These are phyloP conservation scores for Urochloa ruziziensis DNA, from an alignment of 176 grass and related monocot species.

Conservation along the genomic window DNA sequence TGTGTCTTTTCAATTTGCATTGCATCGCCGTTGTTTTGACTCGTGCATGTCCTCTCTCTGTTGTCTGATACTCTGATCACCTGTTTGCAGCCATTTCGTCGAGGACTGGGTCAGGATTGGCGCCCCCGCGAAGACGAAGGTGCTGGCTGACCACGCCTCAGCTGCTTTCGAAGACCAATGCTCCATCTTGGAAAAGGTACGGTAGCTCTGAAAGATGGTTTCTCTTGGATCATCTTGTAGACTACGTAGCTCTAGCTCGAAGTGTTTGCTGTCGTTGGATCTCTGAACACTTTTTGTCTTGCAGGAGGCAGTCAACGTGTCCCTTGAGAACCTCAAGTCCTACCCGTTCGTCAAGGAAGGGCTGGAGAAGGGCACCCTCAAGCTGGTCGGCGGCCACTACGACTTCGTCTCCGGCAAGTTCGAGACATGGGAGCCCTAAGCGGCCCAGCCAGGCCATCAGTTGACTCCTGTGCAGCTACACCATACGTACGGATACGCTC, in stretches of 20 bases:
- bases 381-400: conserved; percentile 69
- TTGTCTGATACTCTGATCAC: too few relatives aligned
- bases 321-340: conserved; percentile 61
- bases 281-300: neutral
- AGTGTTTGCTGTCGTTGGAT: neutral
- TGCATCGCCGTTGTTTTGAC: too few relatives aligned
- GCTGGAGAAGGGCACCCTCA: conserved; percentile 52
- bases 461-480: neutral
- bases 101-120: conserved; percentile 95
- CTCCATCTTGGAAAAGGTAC: conserved; percentile 70
- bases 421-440: conserved; percentile 52
- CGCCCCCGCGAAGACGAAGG: conserved; percentile 62
- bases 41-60: neutral
- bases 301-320: conserved; percentile 72
- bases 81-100: conserved; percentile 61
- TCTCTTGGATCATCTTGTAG: neutral
- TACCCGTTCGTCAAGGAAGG: conserved; percentile 86
- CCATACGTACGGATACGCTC: neutral
- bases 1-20: too few relatives aligned
- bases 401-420: conserved; percentile 82
- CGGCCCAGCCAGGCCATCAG: neutral
- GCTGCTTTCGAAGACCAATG: conserved; percentile 63
- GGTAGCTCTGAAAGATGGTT: neutral
- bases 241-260: neutral
- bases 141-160: conserved; percentile 26